phyloP scores from a whole-genome alignment of 441 rosid genomes.

The Hypseocharis bilobata region DNA sequence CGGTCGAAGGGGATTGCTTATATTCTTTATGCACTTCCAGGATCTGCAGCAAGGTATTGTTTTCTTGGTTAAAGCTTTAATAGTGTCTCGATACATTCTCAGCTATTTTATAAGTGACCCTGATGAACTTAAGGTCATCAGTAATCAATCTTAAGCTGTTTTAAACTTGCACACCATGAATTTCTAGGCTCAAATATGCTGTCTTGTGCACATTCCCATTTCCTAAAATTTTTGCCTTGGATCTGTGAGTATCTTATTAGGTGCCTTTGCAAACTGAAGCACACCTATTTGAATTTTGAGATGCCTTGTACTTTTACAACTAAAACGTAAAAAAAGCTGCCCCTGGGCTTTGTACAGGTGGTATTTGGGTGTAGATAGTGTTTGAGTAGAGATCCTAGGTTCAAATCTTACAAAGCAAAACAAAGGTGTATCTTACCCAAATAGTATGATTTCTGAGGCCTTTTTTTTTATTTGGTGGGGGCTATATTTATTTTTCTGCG shows the following conservation, averaged over 20 bases:
- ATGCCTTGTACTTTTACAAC: too few species aligned
- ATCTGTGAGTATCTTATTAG: neutral
- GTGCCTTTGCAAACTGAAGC: too few species aligned
- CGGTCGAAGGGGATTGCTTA: conserved; percentile 82
- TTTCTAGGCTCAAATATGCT: neutral
- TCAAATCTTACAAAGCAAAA: neutral
- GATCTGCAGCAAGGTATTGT: conserved; percentile 64
- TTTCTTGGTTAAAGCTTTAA: conserved; percentile 8
- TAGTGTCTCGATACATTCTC: conserved; percentile 2
- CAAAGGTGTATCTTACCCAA: too few species aligned
- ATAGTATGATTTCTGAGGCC: too few species aligned
- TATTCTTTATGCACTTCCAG: conserved; percentile 50
- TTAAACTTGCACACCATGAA: neutral
- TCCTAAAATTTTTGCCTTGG: neutral
- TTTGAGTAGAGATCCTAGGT: neutral
- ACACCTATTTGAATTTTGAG: too few species aligned
- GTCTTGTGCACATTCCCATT: neutral
- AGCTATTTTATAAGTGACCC: neutral
- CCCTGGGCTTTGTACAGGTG: neutral
- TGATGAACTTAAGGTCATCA: neutral
- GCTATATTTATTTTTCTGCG: neutral
- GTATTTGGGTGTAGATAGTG: too few species aligned
- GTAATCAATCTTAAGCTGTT: conserved; percentile 4
- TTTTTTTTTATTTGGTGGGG: too few species aligned
- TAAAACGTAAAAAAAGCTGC: too few species aligned